Evolutionary conservation across 2,329 filamentous ascomycete species (phyloP).

Genomic region (Stagonosporopsis chrysanthemi): DNA sequence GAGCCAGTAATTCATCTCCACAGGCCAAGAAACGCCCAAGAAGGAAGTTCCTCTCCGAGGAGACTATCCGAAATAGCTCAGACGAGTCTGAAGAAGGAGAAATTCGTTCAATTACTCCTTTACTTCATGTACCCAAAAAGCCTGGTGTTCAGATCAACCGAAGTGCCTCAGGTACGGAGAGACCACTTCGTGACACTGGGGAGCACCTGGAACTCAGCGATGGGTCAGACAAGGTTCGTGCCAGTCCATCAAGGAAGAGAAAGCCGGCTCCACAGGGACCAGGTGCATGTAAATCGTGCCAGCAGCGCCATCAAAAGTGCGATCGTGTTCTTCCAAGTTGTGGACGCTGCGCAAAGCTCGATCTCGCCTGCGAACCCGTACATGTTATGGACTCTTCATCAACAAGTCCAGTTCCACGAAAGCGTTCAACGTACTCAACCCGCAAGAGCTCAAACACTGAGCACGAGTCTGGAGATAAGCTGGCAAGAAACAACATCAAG

Average conservation of each 20-base stretch:
- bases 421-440: not conserved
- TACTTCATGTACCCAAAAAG: too few relatives aligned
- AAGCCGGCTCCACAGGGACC: not conserved
- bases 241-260: not conserved
- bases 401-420: too few relatives aligned
- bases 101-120: not conserved
- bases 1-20: not conserved
- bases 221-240: not conserved
- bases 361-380: not conserved
- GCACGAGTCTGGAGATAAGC: not conserved
- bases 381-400: not conserved
- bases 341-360: slow-evolving; percentile 68
- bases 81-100: slow-evolving; percentile 4
- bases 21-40: not conserved
- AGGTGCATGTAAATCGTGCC: slow-evolving; percentile 13
- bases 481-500: not conserved
- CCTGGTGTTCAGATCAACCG: not conserved
- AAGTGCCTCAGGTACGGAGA: not conserved
- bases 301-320: slow-evolving; percentile 53
- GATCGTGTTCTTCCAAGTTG: slow-evolving; percentile 76
- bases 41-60: slow-evolving; percentile 1
- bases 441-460: too few relatives aligned
- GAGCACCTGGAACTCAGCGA: not conserved
- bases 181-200: not conserved
- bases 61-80: slow-evolving; percentile 3